Conservation (phyloP, 1,139 yeast genomes). For the Hyphopichia wangnamkhiaoensis region DNA sequence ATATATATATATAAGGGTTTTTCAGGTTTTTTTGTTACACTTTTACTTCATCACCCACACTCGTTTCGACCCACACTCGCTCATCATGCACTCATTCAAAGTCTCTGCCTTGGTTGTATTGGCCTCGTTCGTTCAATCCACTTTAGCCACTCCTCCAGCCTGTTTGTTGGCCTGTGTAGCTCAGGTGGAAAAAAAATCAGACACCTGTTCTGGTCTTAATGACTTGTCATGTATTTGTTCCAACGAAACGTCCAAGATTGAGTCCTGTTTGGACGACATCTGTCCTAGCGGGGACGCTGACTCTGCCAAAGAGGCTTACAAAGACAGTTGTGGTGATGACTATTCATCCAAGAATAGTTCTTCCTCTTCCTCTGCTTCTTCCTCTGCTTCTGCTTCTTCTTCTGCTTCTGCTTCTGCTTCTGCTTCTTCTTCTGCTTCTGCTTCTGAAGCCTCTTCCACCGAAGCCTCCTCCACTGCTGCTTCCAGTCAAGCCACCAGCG, state of each 20-base stretch:
- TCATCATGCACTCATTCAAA: constrained; percentile 17
- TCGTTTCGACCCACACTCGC: not conserved
- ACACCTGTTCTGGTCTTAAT: constrained; percentile 57
- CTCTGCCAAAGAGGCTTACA: constrained; percentile 59
- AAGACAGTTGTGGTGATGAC: constrained; percentile 51
- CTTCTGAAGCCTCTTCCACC: constrained; percentile 19
- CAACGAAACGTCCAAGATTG: constrained; percentile 48
- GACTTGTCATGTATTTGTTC: constrained; percentile 68
- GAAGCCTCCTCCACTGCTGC: constrained; percentile 14
- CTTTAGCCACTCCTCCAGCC: constrained; percentile 81
- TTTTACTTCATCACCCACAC: not conserved
- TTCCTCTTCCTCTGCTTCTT: constrained; percentile 23
- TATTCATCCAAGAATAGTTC: constrained; percentile 21
- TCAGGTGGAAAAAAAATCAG: constrained; percentile 57
- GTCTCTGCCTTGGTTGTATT: constrained; percentile 51
- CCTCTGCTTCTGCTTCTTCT: constrained; percentile 29
- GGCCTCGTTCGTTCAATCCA: constrained; percentile 49
- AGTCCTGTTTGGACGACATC: constrained; percentile 58
- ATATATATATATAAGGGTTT: no score
- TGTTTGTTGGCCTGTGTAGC: constrained; percentile 88
- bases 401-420: constrained; percentile 29
- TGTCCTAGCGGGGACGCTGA: constrained; percentile 67
- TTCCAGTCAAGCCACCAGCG: no score
- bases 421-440: constrained; percentile 23
- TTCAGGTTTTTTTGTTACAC: not conserved